phyloP scores from a whole-genome alignment of 352 stramenopile species.

The Globisporangium acanthophoron region DNA sequence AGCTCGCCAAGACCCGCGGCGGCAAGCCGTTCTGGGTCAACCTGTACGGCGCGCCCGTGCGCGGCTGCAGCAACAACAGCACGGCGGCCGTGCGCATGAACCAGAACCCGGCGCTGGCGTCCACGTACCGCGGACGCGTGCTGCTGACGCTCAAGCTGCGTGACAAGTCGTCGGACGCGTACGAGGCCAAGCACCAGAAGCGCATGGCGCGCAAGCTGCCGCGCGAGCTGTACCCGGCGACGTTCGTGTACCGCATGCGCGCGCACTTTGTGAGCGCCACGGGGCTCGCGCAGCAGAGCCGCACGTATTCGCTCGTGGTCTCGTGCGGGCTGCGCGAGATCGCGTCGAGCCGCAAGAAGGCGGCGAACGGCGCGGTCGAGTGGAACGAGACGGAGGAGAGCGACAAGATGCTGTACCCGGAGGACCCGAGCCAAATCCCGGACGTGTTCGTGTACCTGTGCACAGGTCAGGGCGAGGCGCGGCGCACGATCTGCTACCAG shows the following conservation, averaged over 20 bases:
- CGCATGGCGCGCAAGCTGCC: slow-evolving; percentile 46
- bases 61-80: slow-evolving; percentile 41
- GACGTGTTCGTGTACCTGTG: slow-evolving; percentile 84
- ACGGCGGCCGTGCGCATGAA: slow-evolving; percentile 57
- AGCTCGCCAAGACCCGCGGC: slow-evolving; percentile 20
- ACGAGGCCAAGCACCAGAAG: slow-evolving; percentile 74
- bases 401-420: slow-evolving; percentile 58
- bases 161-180: slow-evolving; percentile 46
- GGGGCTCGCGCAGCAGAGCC: slow-evolving; percentile 38
- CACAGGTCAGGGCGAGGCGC: slow-evolving; percentile 51
- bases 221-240: slow-evolving; percentile 36
- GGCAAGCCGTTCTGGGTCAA: slow-evolving; percentile 64
- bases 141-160: slow-evolving; percentile 52
- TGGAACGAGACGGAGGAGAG: slow-evolving; percentile 78
- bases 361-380: slow-evolving; percentile 59
- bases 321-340: slow-evolving; percentile 58
- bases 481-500: slow-evolving; percentile 67
- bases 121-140: slow-evolving; percentile 74
- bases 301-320: slow-evolving; percentile 45
- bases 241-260: slow-evolving; percentile 57
- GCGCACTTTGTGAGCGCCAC: slow-evolving; percentile 59
- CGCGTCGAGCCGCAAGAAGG: slow-evolving; percentile 43
- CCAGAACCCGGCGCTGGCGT: slow-evolving; percentile 37
- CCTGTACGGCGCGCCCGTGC: slow-evolving; percentile 59
- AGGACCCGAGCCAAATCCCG: slow-evolving; percentile 54